Evolutionary conservation across 495 filamentous ascomycete species (phyloP).

Genomic region (Penicillium lividum): DNA sequence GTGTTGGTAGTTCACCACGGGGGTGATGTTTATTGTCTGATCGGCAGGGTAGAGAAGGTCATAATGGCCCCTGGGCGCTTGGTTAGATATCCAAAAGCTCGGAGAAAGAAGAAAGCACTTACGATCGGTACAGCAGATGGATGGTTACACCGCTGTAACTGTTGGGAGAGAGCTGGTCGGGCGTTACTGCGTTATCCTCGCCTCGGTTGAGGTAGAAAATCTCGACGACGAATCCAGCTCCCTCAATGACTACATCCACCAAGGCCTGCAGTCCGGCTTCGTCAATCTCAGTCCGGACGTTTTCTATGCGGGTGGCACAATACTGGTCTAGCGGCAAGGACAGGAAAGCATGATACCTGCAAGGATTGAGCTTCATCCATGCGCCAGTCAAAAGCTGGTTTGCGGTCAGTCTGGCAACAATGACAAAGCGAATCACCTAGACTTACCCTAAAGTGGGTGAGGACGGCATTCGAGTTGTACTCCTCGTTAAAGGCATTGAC

Average conservation of each 20-base stretch:
- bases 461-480: slow-evolving; percentile 66
- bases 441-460: slow-evolving; percentile 68
- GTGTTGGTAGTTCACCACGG: slow-evolving; percentile 47
- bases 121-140: slow-evolving; percentile 72
- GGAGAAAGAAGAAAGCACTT: slow-evolving; percentile 31
- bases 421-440: slow-evolving; percentile 4
- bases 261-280: slow-evolving; percentile 80
- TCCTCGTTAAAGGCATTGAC: slow-evolving; percentile 74
- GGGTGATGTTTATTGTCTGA: slow-evolving; percentile 50
- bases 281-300: slow-evolving; percentile 80
- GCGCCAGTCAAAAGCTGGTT: slow-evolving; percentile 77
- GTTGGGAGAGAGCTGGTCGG: slow-evolving; percentile 64
- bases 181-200: slow-evolving; percentile 74
- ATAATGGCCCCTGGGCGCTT: slow-evolving; percentile 75
- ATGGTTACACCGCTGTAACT: slow-evolving; percentile 55
- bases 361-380: slow-evolving; percentile 76
- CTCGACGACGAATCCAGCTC: slow-evolving; percentile 74
- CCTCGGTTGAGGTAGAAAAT: slow-evolving; percentile 92
- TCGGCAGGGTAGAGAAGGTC: slow-evolving; percentile 83
- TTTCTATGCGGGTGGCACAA: slow-evolving; percentile 68
- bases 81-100: slow-evolving; percentile 11
- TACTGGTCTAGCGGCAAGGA: slow-evolving; percentile 66
- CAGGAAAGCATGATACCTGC: slow-evolving; percentile 71
- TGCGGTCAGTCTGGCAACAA: slow-evolving; percentile 4
- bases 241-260: slow-evolving; percentile 74